Base-by-base conservation (phyloP, 352 stramenopile species). In the Phytophthora fragariaefolia region DNA sequence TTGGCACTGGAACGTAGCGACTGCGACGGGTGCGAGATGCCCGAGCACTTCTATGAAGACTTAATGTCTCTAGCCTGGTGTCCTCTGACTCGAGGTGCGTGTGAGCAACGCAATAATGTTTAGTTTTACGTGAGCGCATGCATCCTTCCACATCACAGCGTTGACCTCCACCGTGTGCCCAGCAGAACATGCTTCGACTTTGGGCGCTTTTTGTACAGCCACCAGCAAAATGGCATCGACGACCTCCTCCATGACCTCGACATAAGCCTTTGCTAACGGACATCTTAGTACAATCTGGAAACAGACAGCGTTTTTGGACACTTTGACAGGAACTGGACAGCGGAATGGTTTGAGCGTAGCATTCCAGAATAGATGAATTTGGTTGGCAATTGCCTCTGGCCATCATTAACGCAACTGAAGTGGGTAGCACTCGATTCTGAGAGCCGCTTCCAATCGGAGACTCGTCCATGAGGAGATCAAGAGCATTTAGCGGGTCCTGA, bases 141-240 rank as follows among this genome's bases (percentile, higher is more conserved):
- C 87, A 95, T 9, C 67, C 47, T 4, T 80, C 60, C 8, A 79
- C 82, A 6, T 90, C 77, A 57, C 87, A 95, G 17, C 85, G 79
- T 51, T 88, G 81, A 8, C 85, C 85, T 43, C 83, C 85, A 18
- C 85, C 85, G 27, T 93, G 85, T 0, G 79, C 78, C 75, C 79
- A 88, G 67, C 83, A 93, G 48, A 86, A 91, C 55, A 79, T 79
- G 59, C 81, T 89, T 5, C 79, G 75, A 51, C 82, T 90, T 65
- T 90, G 80, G 8, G 85, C 83, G 52, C 83, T 89, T 69, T 91
- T 91, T 6, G 79, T 77, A 53, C 83, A 93, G 3, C 66, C 71
- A 4, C 68, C 58, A 8, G 51, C 28, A 47, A 85, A 80, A 52
- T 90, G 77, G 61, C 85, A 93, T 10, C 85, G 81, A 30, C 83